These are phyloP conservation scores for Dryadomyces quercivorus DNA, from an alignment of 2,329 filamentous ascomycete species.

Conservation along the genomic window DNA sequence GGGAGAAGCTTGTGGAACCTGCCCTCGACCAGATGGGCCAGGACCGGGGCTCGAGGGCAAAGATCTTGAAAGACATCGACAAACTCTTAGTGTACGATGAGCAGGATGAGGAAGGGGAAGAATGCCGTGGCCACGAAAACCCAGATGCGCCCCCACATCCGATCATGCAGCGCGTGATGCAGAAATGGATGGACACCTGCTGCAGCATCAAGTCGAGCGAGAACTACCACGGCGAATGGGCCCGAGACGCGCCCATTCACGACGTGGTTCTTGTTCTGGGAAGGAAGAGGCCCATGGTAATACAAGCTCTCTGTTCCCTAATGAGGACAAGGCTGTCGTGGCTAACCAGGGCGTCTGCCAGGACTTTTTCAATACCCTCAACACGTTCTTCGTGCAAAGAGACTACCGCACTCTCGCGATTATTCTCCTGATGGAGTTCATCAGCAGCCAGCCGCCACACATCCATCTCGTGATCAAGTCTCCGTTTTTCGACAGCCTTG, in stretches of 20 bases:
- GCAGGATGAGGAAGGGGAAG: conserved; percentile 33
- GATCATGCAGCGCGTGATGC: conserved; percentile 44
- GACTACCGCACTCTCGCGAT: conserved; percentile 52
- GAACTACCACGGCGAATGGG: conserved; percentile 24
- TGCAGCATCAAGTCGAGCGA: conserved; percentile 21
- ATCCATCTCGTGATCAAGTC: conserved; percentile 63
- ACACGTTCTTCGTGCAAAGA: conserved; percentile 53
- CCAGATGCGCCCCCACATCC: conserved; percentile 25
- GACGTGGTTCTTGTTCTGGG: conserved; percentile 48
- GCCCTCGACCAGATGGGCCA: conserved; percentile 41
- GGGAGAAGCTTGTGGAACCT: conserved; percentile 48
- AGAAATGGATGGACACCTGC: conserved; percentile 42
- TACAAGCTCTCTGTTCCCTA: too few species aligned
- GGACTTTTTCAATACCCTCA: conserved; percentile 54
- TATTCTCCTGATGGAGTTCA: conserved; percentile 57
- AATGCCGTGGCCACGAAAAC: conserved; percentile 23
- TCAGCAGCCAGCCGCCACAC: conserved; percentile 68
- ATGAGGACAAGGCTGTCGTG: background rate
- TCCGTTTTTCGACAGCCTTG: conserved; percentile 55
- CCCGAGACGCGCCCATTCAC: conserved; percentile 37
- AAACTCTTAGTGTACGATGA: conserved; percentile 52
- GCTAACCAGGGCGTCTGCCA: conserved; percentile 17
- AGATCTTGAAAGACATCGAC: conserved; percentile 52
- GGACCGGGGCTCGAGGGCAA: conserved; percentile 51
- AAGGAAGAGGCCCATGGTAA: conserved; percentile 51